Base-by-base conservation (phyloP, 176 grass and related monocot genomes). In the Musa acuminata region DNA sequence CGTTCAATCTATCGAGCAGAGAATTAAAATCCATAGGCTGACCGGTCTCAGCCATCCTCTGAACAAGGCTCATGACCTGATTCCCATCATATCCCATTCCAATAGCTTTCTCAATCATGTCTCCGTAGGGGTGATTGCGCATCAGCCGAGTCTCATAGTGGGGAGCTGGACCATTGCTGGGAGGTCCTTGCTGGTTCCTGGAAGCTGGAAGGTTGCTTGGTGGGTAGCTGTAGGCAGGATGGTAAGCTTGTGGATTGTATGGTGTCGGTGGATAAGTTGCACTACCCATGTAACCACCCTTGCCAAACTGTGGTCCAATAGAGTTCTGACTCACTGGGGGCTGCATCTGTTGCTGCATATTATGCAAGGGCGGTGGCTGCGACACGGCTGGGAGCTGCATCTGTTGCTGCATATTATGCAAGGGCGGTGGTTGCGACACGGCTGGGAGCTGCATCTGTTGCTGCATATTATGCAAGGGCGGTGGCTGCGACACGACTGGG, bases 81-180 rank as follows among this genome's bases (percentile, higher is more conserved):
- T 99, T 87, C 55, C 84, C 94, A 23, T 77, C 71, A 76, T 94
- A 94, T 70, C 88, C 88, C 90, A 99, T 94, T 3, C 80, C 69
- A 65, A 84, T 88, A 77, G 79, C 88, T 75, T 89, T 91, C 65
- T 99, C 95, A 2, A 83, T 75, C 60, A 91, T 85, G 27, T 91
- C 91, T 14, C 83, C 81, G 63, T 79, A 82, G 0, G 84, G 88
- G 16, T 84, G 88, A 75, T 84, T 86, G 49, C 83, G 86, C 59
- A 91, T 23, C 24, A 76, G 16, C 54, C 88, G 89, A 0, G 84
- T 77, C 79, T 58, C 85, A 64, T 67, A 81, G 80, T 1, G 89
- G 51, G 78, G 64, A 77, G 81, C 78, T 85, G 72, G 55, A 25
- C 21, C 79, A 59, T 80, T 91, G 85, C 49, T 83, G 72, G 75